Base-by-base conservation (phyloP, 2,329 filamentous ascomycete genomes). In the Fusarium ambrosium region DNA sequence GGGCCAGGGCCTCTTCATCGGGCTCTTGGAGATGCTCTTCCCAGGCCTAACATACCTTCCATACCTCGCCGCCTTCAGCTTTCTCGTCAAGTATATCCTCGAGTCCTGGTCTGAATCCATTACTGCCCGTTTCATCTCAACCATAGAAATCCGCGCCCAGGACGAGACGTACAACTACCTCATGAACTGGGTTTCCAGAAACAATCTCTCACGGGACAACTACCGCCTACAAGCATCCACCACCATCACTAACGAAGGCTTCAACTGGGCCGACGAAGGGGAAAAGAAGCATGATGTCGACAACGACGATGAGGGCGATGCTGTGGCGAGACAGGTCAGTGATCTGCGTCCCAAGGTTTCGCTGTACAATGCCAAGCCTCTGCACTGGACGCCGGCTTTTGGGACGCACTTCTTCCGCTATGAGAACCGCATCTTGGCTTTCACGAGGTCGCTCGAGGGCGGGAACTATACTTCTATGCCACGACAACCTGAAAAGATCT, bases 371-470 rank as follows among this genome's bases (percentile, higher is more conserved):
- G 71, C 71, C 1, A 58, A 56, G 0, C 62, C 72, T 16, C 14
- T 75, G 11, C 59, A 75, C 1, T 74, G 72, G 65, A 75, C 72
- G 1, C 72, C 72, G 0, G 55, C 72, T 1, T 34, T 70, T 1
- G 72, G 72, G 11, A 74, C 72, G 5, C 72, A 74, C 45, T 74
- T 65, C 34, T 74, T 74, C 24, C 41, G 41, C 37, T 66, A 72
- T 4, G 72, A 74, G 8, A 48, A 34, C 13, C 61, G 66, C 4
- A 32, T 67, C 8, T 32, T 74, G 8, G 43, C 72, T 13, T 75
- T 74, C 13, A 67, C 55, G 4, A 58, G 72, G 34, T 55, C 65
- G 3, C n/a, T 69, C 5, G 53, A 71, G 14, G 22, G 13, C 13
- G 16, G 36, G 16, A 29, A 5, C 27, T 34, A 59, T 1, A 36